Percentiles rank a stretch among this genome's conserved stretches.
Evolutionary conservation across 768 basidiomycete species (phyloP).

Genomic region (Bullera alba): DNA sequence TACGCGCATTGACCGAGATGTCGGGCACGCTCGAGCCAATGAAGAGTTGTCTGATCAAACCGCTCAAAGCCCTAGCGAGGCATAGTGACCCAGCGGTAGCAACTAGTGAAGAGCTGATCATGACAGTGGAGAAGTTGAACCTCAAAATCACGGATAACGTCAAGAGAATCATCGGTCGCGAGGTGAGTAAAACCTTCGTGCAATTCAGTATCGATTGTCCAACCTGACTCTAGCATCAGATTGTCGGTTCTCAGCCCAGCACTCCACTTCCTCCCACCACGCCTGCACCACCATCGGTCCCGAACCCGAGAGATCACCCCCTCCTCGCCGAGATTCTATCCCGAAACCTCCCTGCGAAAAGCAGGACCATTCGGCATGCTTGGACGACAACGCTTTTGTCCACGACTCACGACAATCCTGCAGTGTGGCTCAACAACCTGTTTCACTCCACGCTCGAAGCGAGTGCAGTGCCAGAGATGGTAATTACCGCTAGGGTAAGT

Average conservation of each 20-base stretch:
- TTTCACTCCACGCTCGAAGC: slow-evolving; percentile 34
- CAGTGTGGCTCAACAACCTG: slow-evolving; percentile 29
- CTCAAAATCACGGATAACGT: slow-evolving; percentile 10
- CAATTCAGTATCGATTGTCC: no score
- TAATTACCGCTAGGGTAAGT: slow-evolving; percentile 29
- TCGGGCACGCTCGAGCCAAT: slow-evolving; percentile 26
- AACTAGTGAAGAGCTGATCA: slow-evolving; percentile 8
- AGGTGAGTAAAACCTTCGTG: background rate
- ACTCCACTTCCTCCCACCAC: slow-evolving; percentile 4
- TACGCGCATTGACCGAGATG: slow-evolving; percentile 15
- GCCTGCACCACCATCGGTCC: background rate
- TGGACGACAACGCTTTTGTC: slow-evolving; percentile 29
- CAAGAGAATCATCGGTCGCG: slow-evolving; percentile 5
- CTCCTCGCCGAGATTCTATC: slow-evolving; percentile 24
- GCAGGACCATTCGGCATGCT: slow-evolving; percentile 23
- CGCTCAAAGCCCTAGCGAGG: slow-evolving; percentile 18
- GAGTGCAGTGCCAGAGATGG: slow-evolving; percentile 22
- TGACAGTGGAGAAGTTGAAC: slow-evolving; percentile 6
- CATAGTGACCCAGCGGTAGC: background rate
- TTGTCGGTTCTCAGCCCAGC: slow-evolving; percentile 1
- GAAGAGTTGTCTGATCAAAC: slow-evolving; percentile 35
- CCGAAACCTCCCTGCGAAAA: slow-evolving; percentile 21
- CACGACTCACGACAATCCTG: slow-evolving; percentile 19
- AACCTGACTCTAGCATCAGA: background rate
- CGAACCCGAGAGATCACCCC: slow-evolving; percentile 19